Base-by-base conservation (phyloP, 1,284 basidiomycete species). In the Sphagnurus paluster region DNA sequence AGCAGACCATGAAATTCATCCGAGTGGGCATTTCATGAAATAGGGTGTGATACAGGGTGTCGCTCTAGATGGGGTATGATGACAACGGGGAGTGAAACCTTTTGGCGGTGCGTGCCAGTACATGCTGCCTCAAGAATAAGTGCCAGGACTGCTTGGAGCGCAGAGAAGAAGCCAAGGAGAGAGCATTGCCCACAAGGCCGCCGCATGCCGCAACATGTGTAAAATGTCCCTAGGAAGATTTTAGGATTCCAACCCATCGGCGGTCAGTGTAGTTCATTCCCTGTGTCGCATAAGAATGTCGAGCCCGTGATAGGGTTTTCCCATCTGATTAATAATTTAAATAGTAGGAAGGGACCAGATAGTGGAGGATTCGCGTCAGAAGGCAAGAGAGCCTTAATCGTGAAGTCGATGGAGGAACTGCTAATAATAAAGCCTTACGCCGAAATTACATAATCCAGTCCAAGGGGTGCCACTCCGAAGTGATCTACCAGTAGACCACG, bases 171-270 rank as follows among this genome's bases (percentile, higher is more conserved):
- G 21, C 30, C 30, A 48, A 24, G 29, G 38, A 16, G 5, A 36
- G 44, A 39, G 34, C 25, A 25, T 28, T 30, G 35, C 25, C 39
- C 36, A 17, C 21, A 46, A 36, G 41, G 46, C 32, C 43, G 16
- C 42, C 40, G 32, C 46, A 39, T 48, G 42, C 37, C 20, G 19
- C 5, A 39, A 44, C 43, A 44, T 35, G 46, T 17, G 36, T 34
- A 41, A 30, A 39, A 17, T 21, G 40, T 36, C 39, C 42, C 38
- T 44, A 38, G 41, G 38, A 30, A 42, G 28, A 42, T 46, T 45
- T 41, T 50, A 44, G 42, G 41, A 26, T 39, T 23, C 37, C 39
- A 36, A 24, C 39, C 17, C 28, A 33, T 39, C 43, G 40, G 33
- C 32, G 37, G 38, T 44, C 28, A 25, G 16, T 20, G 47, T 40